phyloP scores from a whole-genome alignment of 768 basidiomycete species.

The Rubroboletus pulcherrimus region DNA sequence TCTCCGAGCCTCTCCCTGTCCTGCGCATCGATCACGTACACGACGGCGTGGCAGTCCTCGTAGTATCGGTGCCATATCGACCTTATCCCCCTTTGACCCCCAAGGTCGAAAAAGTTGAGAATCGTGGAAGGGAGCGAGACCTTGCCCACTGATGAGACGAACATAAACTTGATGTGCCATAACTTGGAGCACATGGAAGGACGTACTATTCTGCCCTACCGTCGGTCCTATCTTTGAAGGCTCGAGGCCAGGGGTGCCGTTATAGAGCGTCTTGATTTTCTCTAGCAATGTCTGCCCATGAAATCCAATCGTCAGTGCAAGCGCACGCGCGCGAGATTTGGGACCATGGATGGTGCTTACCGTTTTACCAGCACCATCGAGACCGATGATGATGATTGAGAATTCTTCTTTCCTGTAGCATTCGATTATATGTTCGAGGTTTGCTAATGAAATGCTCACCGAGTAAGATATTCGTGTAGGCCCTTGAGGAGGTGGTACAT shows the following conservation, averaged over 20 bases:
- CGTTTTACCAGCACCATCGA: constrained; percentile 92
- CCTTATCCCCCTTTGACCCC: constrained; percentile 90
- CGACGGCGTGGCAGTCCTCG: constrained; percentile 95
- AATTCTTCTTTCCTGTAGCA: constrained; percentile 78
- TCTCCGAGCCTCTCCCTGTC: constrained; percentile 87
- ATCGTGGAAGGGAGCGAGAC: constrained; percentile 91
- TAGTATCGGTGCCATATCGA: constrained; percentile 95
- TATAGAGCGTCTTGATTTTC: constrained; percentile 92
- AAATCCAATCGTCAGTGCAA: neutral
- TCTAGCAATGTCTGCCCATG: constrained; percentile 72
- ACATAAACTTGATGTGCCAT: neutral
- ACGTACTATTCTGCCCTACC: constrained; percentile 94
- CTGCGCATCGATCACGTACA: constrained; percentile 90
- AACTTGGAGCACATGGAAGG: neutral
- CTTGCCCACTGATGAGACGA: constrained; percentile 67
- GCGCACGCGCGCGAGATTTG: no score
- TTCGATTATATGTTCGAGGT: constrained; percentile 3
- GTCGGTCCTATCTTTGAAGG: constrained; percentile 95
- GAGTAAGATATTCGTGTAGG: constrained; percentile 84
- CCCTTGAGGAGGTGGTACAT: constrained; percentile 97
- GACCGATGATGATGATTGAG: constrained; percentile 90
- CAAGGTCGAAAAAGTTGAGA: constrained; percentile 95
- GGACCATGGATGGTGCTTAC: constrained; percentile 34
- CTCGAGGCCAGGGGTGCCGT: constrained; percentile 78
- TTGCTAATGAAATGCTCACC: constrained; percentile 37